Conservation (phyloP, 2,329 filamentous ascomycete species). For the Whalleya microplaca region DNA sequence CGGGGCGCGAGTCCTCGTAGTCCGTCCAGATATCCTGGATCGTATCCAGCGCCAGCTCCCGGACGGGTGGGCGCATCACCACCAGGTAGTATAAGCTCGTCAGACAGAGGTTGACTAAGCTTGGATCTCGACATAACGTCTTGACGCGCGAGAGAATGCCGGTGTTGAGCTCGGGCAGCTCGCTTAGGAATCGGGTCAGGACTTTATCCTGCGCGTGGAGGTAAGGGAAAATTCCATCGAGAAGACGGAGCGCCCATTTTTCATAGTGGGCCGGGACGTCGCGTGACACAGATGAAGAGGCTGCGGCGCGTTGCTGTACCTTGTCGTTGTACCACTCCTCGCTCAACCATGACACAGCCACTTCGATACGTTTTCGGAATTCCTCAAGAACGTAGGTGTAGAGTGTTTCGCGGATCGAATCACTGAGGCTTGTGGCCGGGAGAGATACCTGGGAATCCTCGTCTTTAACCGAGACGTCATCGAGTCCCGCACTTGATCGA, state of each 20-base stretch:
- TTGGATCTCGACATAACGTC: constrained; percentile 67
- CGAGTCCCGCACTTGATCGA: constrained; percentile 72
- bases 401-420: constrained; percentile 77
- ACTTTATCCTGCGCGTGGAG: constrained; percentile 90
- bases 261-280: constrained; percentile 71
- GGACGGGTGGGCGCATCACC: constrained; percentile 68
- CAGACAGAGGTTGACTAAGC: constrained; percentile 64
- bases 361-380: constrained; percentile 85
- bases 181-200: constrained; percentile 86
- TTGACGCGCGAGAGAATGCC: constrained; percentile 75
- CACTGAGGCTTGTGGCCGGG: constrained; percentile 50
- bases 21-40: constrained; percentile 70
- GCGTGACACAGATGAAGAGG: constrained; percentile 43
- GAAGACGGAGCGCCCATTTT: constrained; percentile 75
- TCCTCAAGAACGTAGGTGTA: constrained; percentile 90
- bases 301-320: constrained; percentile 50
- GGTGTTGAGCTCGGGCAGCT: constrained; percentile 79
- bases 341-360: constrained; percentile 90
- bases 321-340: constrained; percentile 98
- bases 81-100: constrained; percentile 69
- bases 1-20: constrained; percentile 65
- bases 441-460: constrained; percentile 51
- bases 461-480: constrained; percentile 59
- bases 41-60: constrained; percentile 65
- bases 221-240: constrained; percentile 89